Evolutionary conservation across 306 rosid genomes (phyloP).

Genomic region (Castanea sativa): DNA sequence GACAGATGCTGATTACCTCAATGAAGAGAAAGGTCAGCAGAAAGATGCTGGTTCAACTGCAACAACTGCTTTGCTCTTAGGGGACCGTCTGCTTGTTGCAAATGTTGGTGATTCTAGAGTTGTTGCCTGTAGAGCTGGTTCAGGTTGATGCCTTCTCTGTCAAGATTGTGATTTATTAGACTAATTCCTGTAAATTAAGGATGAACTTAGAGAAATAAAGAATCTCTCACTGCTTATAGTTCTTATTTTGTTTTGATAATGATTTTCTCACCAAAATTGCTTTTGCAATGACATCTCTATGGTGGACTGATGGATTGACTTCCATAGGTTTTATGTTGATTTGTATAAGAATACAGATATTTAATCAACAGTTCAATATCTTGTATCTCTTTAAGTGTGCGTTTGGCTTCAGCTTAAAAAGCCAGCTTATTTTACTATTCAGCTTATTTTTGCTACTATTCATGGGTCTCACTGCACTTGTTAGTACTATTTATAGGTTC

Average conservation of each 20-base stretch:
- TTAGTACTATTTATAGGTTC: no score
- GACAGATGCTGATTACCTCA: slow-evolving; percentile 79
- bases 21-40: slow-evolving; percentile 71
- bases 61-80: slow-evolving; percentile 77
- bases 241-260: neutral
- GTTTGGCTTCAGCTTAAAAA: no score
- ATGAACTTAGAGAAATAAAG: neutral
- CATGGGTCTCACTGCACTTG: no score
- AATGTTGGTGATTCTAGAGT: slow-evolving; percentile 98
- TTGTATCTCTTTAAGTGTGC: neutral
- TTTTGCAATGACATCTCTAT: neutral
- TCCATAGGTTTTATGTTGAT: neutral
- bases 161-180: slow-evolving; percentile 21
- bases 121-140: slow-evolving; percentile 81
- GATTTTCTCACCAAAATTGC: neutral
- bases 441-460: no score
- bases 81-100: slow-evolving; percentile 79
- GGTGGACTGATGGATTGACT: neutral
- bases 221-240: neutral
- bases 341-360: neutral
- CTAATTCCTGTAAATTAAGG: slow-evolving; percentile 3
- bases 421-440: no score
- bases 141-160: slow-evolving; percentile 55
- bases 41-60: slow-evolving; percentile 94
- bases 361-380: neutral